Conservation (phyloP, 1,284 basidiomycete species). For the Cystobasidium sp. region DNA sequence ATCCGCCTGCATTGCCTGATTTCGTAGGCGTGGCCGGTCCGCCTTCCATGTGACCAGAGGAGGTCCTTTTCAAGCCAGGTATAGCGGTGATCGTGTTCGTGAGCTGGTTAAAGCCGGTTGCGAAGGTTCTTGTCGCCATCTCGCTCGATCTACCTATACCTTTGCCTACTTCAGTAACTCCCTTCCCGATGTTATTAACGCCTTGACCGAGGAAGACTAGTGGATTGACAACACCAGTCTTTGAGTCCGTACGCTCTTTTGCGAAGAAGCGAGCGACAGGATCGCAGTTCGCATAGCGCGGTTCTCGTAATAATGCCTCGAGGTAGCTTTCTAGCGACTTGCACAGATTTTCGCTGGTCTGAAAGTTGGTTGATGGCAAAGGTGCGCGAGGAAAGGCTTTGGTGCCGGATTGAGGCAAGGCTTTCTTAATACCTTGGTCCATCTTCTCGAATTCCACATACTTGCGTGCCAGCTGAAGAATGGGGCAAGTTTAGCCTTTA, state of each 20-base stretch:
- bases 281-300: constrained; percentile 34
- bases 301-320: constrained; percentile 34
- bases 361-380: constrained; percentile 41
- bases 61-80: constrained; percentile 21
- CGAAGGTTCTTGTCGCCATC: constrained; percentile 30
- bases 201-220: constrained; percentile 32
- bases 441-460: constrained; percentile 45
- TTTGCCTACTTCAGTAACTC: constrained; percentile 32
- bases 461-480: constrained; percentile 31
- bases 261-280: constrained; percentile 44
- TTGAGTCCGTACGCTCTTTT: constrained; percentile 43
- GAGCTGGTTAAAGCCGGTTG: constrained; percentile 41
- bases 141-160: constrained; percentile 39
- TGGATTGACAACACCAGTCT: constrained; percentile 23
- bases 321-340: constrained; percentile 41
- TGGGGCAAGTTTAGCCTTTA: not conserved
- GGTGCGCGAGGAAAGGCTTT: constrained; percentile 40
- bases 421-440: constrained; percentile 41
- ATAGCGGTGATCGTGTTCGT: constrained; percentile 27
- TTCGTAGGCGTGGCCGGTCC: constrained; percentile 16
- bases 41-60: constrained; percentile 14
- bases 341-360: constrained; percentile 41
- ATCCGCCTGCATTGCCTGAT: not conserved
- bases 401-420: constrained; percentile 43
- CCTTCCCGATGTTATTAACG: constrained; percentile 41